A percentile compares a stretch with the other conserved stretches of the same genome.
phyloP scores from a whole-genome alignment of 2,329 filamentous ascomycete species.

The Nemania sp. region DNA sequence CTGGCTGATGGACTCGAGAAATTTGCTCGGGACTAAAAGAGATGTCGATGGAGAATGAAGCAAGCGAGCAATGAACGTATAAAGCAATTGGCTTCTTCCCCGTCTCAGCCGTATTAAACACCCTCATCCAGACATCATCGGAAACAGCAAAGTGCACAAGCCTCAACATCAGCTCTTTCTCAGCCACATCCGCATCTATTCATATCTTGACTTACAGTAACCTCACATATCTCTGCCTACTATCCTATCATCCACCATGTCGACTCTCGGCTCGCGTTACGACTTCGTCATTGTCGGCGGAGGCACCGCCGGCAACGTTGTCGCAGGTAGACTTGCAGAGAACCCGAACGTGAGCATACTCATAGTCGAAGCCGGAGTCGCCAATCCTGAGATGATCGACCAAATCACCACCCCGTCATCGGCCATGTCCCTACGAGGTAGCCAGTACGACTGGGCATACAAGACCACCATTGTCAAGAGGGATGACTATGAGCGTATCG shows the following conservation, averaged over 20 bases:
- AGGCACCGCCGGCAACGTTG: slow-evolving; percentile 61
- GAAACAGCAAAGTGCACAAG: neutral
- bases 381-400: slow-evolving; percentile 62
- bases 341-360: slow-evolving; percentile 60
- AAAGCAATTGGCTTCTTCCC: slow-evolving; percentile 14
- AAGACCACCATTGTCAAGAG: slow-evolving; percentile 72
- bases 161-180: neutral
- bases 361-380: slow-evolving; percentile 61
- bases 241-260: slow-evolving; percentile 17
- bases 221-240: neutral
- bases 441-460: slow-evolving; percentile 70
- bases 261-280: slow-evolving; percentile 12
- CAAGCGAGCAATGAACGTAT: slow-evolving; percentile 4
- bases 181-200: neutral
- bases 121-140: slow-evolving; percentile 2
- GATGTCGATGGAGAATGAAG: neutral
- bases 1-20: neutral
- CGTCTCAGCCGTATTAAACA: neutral
- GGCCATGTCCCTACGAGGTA: slow-evolving; percentile 65
- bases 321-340: slow-evolving; percentile 65
- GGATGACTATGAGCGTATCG: slow-evolving; percentile 69
- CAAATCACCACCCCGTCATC: slow-evolving; percentile 65
- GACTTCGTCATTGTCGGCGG: slow-evolving; percentile 44
- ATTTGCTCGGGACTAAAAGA: neutral
- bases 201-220: neutral